Percentiles rank a stretch among this genome's conserved stretches.
phyloP scores from a whole-genome alignment of 108 stramenopile genomes.

The Nannochloropsis gaditana region DNA sequence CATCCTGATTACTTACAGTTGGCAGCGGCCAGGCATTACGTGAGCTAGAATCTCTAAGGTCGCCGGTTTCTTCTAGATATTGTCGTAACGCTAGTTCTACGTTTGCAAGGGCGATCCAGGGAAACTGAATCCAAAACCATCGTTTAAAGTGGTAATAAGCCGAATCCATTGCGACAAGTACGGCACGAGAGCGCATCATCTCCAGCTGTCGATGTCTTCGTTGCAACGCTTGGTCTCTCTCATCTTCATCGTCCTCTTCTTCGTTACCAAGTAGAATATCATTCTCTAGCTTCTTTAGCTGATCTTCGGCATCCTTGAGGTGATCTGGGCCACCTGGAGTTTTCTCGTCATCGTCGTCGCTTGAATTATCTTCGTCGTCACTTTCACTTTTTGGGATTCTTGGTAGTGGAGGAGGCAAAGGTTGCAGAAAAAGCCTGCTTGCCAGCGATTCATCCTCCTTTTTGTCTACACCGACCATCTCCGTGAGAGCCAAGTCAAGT shows the following conservation, averaged over 20 bases:
- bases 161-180: constrained; percentile 2
- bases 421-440: background rate
- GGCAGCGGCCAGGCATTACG: background rate
- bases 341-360: background rate
- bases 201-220: background rate
- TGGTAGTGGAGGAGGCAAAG: background rate
- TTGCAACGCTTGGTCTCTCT: background rate
- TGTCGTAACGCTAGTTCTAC: constrained; percentile 20
- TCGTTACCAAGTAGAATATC: background rate
- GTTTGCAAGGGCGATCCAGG: constrained; percentile 60
- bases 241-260: background rate
- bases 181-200: background rate
- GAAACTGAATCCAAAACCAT: constrained; percentile 69
- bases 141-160: constrained; percentile 56
- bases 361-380: background rate
- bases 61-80: background rate
- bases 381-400: background rate
- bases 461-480: background rate
- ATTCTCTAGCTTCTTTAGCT: background rate
- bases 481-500: constrained; percentile 4
- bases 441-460: background rate
- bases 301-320: background rate
- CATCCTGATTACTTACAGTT: background rate
- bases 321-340: background rate
- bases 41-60: background rate